Evolutionary conservation across 1,139 yeast species (phyloP).

Genomic region (Maudiozyma humilis): DNA sequence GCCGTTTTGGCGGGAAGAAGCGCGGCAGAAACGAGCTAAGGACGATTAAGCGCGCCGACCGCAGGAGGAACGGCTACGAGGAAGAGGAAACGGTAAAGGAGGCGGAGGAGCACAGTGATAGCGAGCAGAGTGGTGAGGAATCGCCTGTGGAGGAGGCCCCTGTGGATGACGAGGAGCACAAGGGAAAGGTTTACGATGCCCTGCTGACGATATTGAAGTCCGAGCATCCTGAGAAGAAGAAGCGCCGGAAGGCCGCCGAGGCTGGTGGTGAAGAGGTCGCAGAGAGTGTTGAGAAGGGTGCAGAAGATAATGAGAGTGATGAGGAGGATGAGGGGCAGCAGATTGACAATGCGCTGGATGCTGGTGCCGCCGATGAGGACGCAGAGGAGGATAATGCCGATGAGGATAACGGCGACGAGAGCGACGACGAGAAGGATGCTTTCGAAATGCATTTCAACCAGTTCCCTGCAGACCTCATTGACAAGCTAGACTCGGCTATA

Average conservation of each 20-base stretch:
- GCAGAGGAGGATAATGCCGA: conserved; percentile 14
- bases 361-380: conserved; percentile 7
- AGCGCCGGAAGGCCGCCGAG: too few relatives aligned
- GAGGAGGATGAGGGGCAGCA: conserved; percentile 19
- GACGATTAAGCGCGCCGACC: conserved; percentile 45
- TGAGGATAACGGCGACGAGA: conserved; percentile 30
- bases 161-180: conserved; percentile 11
- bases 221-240: conserved; percentile 35
- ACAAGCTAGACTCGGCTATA: conserved; percentile 26
- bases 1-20: conserved; percentile 25
- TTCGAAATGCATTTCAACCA: conserved; percentile 69
- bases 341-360: conserved; percentile 7
- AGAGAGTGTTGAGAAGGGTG: conserved; percentile 2
- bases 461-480: conserved; percentile 40
- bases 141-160: conserved; percentile 9
- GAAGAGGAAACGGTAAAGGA: background rate
- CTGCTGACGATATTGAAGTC: conserved; percentile 58
- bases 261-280: conserved; percentile 5
- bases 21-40: conserved; percentile 56
- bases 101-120: conserved; percentile 17
- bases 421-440: conserved; percentile 45
- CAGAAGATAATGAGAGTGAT: conserved; percentile 7
- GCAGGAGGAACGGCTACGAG: conserved; percentile 12
- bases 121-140: conserved; percentile 22
- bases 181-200: conserved; percentile 62